A percentile compares a stretch with the other conserved stretches of the same genome.
Evolutionary conservation across 2,329 filamentous ascomycete species (phyloP).

Genomic region (Fusarium praegraminearum): DNA sequence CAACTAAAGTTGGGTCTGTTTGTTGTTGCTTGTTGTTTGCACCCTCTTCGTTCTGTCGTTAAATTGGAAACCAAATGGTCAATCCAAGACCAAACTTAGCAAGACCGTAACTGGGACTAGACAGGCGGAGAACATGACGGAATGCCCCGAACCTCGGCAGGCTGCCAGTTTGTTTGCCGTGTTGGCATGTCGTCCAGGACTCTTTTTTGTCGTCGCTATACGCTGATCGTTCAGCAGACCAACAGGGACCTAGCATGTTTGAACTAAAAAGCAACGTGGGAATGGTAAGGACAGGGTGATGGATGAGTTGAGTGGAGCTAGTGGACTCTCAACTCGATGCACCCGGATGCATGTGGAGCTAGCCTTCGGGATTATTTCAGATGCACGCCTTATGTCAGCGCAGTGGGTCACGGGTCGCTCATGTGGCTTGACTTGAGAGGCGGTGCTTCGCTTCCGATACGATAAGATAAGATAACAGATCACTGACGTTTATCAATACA

Average conservation of each 20-base stretch:
- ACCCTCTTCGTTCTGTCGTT: neutral
- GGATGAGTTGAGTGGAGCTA: neutral
- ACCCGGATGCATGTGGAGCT: conserved; percentile 14
- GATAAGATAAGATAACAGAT: neutral
- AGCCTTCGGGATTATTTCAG: conserved; percentile 4
- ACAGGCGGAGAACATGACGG: neutral
- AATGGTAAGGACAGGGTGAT: conserved; percentile 17
- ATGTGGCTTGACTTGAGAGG: neutral
- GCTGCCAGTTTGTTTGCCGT: conserved; percentile 6
- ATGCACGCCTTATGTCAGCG: neutral
- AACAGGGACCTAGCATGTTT: conserved; percentile 12
- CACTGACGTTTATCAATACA: conserved; percentile 17
- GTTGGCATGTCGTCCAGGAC: conserved; percentile 2
- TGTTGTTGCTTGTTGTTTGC: neutral
- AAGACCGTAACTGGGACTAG: neutral
- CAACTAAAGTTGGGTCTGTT: neutral
- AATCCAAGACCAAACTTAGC: neutral
- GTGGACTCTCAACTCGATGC: conserved; percentile 8
- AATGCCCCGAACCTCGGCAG: neutral
- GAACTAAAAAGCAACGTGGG: conserved; percentile 29
- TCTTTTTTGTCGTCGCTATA: conserved; percentile 9
- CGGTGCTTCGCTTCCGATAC: too few species aligned
- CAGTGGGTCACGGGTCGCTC: neutral
- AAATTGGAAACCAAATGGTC: neutral
- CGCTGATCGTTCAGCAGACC: conserved; percentile 27